Base-by-base conservation (phyloP, 768 basidiomycete species). In the Russula virescens region DNA sequence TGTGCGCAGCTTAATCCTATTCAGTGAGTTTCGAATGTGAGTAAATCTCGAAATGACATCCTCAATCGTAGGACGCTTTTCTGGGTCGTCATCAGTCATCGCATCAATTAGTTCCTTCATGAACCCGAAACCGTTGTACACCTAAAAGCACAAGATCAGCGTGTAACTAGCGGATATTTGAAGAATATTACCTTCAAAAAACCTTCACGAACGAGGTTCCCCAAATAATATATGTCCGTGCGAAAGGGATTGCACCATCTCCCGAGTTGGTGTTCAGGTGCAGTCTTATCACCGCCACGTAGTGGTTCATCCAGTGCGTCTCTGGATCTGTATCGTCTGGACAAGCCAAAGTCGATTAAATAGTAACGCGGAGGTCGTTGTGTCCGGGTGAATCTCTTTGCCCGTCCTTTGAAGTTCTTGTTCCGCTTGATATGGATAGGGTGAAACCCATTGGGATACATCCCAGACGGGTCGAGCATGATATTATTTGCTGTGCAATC, bases 211-310 rank as follows among this genome's bases (percentile, higher is more conserved):
- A 77, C 68, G 11, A 73, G 40, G 42, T 76, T 75, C 0, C 73
- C 76, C 18, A 76, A 34, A 35, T 70, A 72, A 58, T 75, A 76
- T 21, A 75, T 61, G 42, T 78, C 76, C 1, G 71, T 74, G 11
- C 71, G 69, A 62, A 75, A 76, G 1, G 74, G 75, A 50, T 76
- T 69, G 53, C 59, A 68, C 1, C 57, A 65, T 42, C 21, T 25
- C 34, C 46, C 3, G 4, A 34, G 56, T 2, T 64, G 64, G 57
- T 72, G 73, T 60, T 77, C 75, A 1, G 76, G 75, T 0, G 73
- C 72, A 0, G 76, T 69, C 55, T 73, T 74, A 66, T 83, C 80
- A 3, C 75, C 79, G 0, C 79, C 80, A 9, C 65, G 63, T 2
- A 77, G 69, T 0, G 75, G 72, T 6, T 63, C 47, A 34, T 73